Percentiles rank a stretch among this genome's conserved stretches.
These are phyloP conservation scores for Mycena albidolilacea DNA, from an alignment of 768 basidiomycete species.

Conservation along the genomic window DNA sequence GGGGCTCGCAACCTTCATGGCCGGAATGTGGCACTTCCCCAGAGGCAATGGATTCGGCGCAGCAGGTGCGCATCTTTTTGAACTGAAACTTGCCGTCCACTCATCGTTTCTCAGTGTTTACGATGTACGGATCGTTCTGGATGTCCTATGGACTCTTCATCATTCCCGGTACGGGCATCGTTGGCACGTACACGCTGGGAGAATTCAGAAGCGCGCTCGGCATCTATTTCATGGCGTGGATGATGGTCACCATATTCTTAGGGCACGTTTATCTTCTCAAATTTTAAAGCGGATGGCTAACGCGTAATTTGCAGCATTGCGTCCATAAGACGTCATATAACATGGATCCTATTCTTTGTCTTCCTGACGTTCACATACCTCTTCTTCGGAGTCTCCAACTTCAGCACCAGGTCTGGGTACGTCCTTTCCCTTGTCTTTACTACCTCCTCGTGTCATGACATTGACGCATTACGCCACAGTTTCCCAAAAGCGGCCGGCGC, in stretches of 20 bases:
- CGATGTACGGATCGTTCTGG: constrained; percentile 76
- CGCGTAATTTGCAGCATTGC: constrained; percentile 55
- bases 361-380: constrained; percentile 70
- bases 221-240: constrained; percentile 71
- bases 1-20: constrained; percentile 75
- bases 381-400: constrained; percentile 59
- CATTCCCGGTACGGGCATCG: constrained; percentile 62
- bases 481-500: constrained; percentile 32
- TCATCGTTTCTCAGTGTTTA: constrained; percentile 60
- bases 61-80: constrained; percentile 54
- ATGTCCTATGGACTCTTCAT: constrained; percentile 69
- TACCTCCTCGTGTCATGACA: constrained; percentile 8
- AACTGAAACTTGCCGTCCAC: constrained; percentile 6
- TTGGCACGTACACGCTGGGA: constrained; percentile 52
- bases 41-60: constrained; percentile 67
- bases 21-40: constrained; percentile 76
- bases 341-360: constrained; percentile 64
- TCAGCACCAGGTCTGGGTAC: constrained; percentile 39
- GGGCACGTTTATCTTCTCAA: constrained; percentile 53
- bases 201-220: constrained; percentile 64
- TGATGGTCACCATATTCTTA: constrained; percentile 65
- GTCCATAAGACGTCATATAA: constrained; percentile 65
- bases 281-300: constrained; percentile 13
- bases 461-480: constrained; percentile 14
- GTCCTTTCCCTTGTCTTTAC: constrained; percentile 22